Percentiles rank a stretch among this genome's conserved stretches.
phyloP scores from a whole-genome alignment of 225 moss, liverwort and hornwort genomes.

The Polytrichum formosum region DNA sequence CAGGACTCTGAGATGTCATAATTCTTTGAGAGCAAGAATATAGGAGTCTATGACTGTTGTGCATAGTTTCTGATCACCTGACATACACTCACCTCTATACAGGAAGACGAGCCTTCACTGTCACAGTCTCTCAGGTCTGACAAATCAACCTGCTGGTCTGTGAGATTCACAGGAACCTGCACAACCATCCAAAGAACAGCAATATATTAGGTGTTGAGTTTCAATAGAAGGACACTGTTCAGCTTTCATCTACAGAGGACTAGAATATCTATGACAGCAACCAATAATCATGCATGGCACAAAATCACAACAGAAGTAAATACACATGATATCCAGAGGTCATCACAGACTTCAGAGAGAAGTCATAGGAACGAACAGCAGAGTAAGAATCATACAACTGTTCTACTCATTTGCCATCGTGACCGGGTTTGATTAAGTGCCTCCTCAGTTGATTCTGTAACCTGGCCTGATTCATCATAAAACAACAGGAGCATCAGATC shows the following conservation, averaged over 20 bases:
- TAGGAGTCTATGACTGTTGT: no score
- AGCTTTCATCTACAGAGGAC: no score
- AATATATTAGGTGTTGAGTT: no score
- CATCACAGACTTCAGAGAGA: no score
- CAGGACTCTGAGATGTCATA: no score
- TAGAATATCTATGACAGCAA: no score
- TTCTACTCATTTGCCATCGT: conserved; percentile 98
- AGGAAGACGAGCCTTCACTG: conserved; percentile 65
- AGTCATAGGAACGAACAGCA: not conserved
- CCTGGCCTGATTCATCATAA: conserved; percentile 46
- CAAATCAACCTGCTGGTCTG: conserved; percentile 65
- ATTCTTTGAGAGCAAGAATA: no score
- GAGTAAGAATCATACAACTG: conserved; percentile 55
- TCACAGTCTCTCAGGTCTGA: conserved; percentile 58
- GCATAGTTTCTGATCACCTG: not conserved
- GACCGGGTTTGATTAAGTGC: conserved; percentile 85
- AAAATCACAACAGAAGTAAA: no score
- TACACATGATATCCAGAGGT: no score
- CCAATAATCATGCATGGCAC: no score
- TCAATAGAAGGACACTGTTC: no score
- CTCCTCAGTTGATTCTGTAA: conserved; percentile 83
- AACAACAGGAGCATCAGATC: not conserved
- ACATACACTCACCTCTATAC: conserved; percentile 49
- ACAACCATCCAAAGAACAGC: conserved; percentile 5
- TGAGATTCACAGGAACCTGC: conserved; percentile 86